These are phyloP conservation scores for Lignosus rhinocerotis DNA, from an alignment of 1,284 basidiomycete species.

Conservation along the genomic window DNA sequence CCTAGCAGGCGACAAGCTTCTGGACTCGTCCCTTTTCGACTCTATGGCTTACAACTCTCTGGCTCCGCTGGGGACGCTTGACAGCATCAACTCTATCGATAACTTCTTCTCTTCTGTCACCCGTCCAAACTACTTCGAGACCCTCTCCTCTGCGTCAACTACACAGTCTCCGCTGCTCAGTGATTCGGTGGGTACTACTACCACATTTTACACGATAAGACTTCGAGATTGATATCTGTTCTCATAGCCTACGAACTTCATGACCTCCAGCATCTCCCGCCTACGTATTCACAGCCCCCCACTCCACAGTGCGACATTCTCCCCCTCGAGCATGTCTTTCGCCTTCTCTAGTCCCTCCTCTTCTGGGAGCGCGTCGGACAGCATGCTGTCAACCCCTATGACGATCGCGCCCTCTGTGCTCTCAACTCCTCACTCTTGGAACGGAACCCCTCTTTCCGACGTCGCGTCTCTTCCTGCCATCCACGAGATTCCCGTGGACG, in stretches of 20 bases:
- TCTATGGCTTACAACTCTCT: neutral
- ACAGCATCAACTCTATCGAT: neutral
- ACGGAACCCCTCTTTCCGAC: neutral
- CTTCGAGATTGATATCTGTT: neutral
- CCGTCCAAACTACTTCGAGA: neutral
- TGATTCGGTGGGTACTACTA: conserved; percentile 4
- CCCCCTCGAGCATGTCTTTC: neutral
- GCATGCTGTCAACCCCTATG: conserved; percentile 5
- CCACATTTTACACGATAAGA: neutral
- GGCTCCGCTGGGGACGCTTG: conserved; percentile 1
- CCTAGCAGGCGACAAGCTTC: neutral
- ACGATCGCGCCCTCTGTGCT: conserved; percentile 8
- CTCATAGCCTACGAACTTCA: neutral
- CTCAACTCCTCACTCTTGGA: conserved; percentile 4
- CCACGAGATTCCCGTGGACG: neutral
- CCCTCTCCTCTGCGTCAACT: neutral
- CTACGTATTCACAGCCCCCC: neutral
- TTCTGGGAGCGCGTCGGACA: neutral
- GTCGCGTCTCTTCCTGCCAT: neutral
- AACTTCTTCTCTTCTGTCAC: neutral
- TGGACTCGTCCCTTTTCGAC: neutral
- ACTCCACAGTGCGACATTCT: neutral
- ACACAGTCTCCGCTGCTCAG: conserved; percentile 2
- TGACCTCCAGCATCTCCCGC: neutral
- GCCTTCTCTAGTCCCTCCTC: conserved; percentile 4